Evolutionary conservation across 192 early-diverging fungal species (phyloP), one percentile per base, ranked within the genome.

Genomic region (Paraglomus occultum): DNA sequence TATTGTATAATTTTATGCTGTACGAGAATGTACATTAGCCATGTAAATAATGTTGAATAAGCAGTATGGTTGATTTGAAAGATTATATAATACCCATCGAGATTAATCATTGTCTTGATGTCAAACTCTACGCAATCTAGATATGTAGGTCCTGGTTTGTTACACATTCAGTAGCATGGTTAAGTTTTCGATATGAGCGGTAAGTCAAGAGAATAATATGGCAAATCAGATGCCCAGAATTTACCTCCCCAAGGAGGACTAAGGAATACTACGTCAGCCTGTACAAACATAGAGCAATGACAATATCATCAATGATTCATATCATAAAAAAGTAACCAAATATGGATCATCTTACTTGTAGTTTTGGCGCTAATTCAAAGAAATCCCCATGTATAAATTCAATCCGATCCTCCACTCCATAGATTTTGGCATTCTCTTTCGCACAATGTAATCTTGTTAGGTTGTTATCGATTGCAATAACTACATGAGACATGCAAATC

Each of bases 201-300:
- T 17, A 1, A 20, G 18, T 20, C 5, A 63, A n/a, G 20, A n/a
- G 17, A 42, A 31, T 1, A 31, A 47, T 45, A 17, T 23, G 20
- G 38, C 44, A 18, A n/a, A 15, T 53, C 14, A 11, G 43, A 54
- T 6, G 46, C 57, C 4, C 0, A 44, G 42, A 23, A 1, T 60
- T 71, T 75, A 82, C 87, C 94, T 53, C 96, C 96, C 96, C 96
- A 99, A 46, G 95, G 95, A 48, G 95, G 95, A 60, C 93, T 96
- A 71, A 99, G 74, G 68, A 96, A 99, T 17, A 97, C 91, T 0
- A 87, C 88, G 72, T 97, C 94, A 1, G 93, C 94, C 79, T 89
- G 44, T 67, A 51, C 50, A 78, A 69, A 20, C 15, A 50, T 38
- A 49, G 31, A 63, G n/a, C n/a, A n/a, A n/a, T 3, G 31, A 31